Percentiles rank a stretch among this genome's conserved stretches.
phyloP scores from a whole-genome alignment of 116 monocot genomes.

The Papilionanthe hybrid region DNA sequence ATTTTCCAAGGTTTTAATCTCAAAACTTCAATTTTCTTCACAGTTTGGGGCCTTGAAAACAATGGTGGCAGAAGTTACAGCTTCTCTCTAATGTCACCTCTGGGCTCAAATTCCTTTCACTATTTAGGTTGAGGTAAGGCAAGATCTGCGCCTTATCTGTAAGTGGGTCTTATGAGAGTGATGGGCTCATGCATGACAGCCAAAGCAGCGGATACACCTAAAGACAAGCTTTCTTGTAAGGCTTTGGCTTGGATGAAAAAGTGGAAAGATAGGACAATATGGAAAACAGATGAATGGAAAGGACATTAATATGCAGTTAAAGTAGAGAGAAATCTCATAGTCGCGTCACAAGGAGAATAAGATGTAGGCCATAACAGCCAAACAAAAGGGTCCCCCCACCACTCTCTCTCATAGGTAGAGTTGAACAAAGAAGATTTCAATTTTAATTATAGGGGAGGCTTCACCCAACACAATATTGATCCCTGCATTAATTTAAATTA shows the following conservation, averaged over 20 bases:
- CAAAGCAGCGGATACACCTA: not conserved
- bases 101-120: not conserved
- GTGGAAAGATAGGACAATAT: not conserved
- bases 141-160: not conserved
- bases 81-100: not conserved
- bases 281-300: too few relatives aligned
- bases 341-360: not conserved
- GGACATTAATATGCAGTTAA: too few relatives aligned
- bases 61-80: too few relatives aligned
- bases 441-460: not conserved
- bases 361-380: not conserved
- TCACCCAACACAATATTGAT: not conserved
- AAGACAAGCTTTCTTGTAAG: too few relatives aligned
- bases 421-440: not conserved
- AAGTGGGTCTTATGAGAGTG: slow-evolving; percentile 1
- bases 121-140: not conserved
- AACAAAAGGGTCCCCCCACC: not conserved
- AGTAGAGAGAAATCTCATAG: too few relatives aligned
- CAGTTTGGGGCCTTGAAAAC: too few relatives aligned
- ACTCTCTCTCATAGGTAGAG: not conserved
- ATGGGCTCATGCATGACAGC: slow-evolving; percentile 3
- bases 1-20: too few relatives aligned
- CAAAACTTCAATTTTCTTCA: too few relatives aligned
- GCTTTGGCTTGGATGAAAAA: not conserved
- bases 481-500: not conserved